phyloP scores from a whole-genome alignment of 345 rosid genomes.

The Melaleuca alternifolia region DNA sequence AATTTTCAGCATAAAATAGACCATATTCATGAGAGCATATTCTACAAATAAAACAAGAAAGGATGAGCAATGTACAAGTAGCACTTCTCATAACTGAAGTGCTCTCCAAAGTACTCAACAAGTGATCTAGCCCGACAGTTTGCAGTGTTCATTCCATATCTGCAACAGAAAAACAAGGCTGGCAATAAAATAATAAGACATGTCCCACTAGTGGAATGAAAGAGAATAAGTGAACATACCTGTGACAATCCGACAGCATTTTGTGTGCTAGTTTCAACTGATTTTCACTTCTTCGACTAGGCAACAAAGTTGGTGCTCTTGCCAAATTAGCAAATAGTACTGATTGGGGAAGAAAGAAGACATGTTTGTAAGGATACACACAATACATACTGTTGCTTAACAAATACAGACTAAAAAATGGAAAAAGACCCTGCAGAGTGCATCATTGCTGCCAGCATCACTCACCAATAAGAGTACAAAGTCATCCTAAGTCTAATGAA shows the following conservation, averaged over 20 bases:
- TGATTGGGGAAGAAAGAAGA: slow-evolving; percentile 11
- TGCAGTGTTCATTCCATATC: slow-evolving; percentile 87
- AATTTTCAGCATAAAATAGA: not conserved
- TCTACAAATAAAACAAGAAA: not conserved
- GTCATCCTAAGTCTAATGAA: not conserved
- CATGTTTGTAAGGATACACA: not conserved
- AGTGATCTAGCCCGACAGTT: slow-evolving; percentile 68
- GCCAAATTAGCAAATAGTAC: slow-evolving; percentile 68
- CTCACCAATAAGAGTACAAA: not conserved
- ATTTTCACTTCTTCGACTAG: slow-evolving; percentile 61
- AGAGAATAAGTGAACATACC: slow-evolving; percentile 18
- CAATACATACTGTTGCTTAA: not conserved
- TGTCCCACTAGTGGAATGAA: not conserved
- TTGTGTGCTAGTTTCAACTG: slow-evolving; percentile 59
- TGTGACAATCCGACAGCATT: slow-evolving; percentile 78
- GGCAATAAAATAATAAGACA: not conserved
- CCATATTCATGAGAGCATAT: not conserved
- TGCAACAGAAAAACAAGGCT: slow-evolving; percentile 13
- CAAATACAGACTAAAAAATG: not conserved
- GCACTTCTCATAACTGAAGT: slow-evolving; percentile 50
- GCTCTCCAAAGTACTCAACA: slow-evolving; percentile 81
- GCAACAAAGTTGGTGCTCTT: slow-evolving; percentile 63
- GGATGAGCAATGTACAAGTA: slow-evolving; percentile 33
- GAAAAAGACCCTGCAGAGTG: not conserved
- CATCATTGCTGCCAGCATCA: not conserved